phyloP scores from a whole-genome alignment of 148 eudicot species.

The Diospyros lotus region DNA sequence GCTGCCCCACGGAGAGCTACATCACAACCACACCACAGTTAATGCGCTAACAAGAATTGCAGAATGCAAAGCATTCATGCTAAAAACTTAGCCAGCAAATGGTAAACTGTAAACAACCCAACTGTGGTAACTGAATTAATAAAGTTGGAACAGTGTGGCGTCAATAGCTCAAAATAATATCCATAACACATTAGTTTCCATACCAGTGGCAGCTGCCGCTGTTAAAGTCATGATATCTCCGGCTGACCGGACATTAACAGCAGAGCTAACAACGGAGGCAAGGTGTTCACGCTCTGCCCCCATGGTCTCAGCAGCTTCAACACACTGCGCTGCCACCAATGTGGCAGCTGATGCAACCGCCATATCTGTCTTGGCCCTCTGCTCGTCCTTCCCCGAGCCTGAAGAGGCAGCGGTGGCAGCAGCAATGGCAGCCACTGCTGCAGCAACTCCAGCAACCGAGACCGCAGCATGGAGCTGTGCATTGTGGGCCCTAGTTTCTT shows the following conservation, averaged over 20 bases:
- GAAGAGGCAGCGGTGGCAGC: slow-evolving; percentile 58
- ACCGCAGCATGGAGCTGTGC: background rate
- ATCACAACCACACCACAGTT: background rate
- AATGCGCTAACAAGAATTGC: too few relatives aligned
- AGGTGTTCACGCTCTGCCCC: slow-evolving; percentile 89
- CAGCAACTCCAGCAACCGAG: background rate
- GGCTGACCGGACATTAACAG: slow-evolving; percentile 81
- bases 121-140: too few relatives aligned
- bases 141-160: background rate
- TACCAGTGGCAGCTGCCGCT: slow-evolving; percentile 93
- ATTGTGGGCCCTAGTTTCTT: slow-evolving; percentile 23
- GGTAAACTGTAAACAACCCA: too few relatives aligned
- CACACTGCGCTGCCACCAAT: slow-evolving; percentile 92
- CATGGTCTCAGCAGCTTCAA: slow-evolving; percentile 90
- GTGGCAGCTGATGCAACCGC: slow-evolving; percentile 96
- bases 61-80: too few relatives aligned
- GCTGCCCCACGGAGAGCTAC: slow-evolving; percentile 91
- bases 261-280: slow-evolving; percentile 85
- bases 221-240: slow-evolving; percentile 95
- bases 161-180: background rate
- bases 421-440: background rate
- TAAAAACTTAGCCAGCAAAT: too few relatives aligned
- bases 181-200: too few relatives aligned
- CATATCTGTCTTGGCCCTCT: slow-evolving; percentile 72
- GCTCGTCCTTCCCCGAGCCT: slow-evolving; percentile 56